phyloP scores from a whole-genome alignment of 2,329 filamentous ascomycete genomes.

The Neofusicoccum cordaticola region DNA sequence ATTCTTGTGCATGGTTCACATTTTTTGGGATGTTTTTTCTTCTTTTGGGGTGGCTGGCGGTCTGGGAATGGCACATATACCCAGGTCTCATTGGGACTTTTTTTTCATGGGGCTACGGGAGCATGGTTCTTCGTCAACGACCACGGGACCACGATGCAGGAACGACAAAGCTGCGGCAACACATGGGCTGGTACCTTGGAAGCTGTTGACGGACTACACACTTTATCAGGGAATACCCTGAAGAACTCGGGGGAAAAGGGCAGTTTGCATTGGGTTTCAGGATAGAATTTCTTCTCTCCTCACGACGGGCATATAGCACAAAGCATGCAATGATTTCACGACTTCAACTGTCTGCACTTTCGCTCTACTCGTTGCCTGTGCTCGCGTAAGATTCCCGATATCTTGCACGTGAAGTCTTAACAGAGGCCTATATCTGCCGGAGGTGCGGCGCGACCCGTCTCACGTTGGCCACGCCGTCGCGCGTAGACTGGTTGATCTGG shows the following conservation, averaged over 20 bases:
- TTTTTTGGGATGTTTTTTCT: neutral
- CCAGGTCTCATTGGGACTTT: neutral
- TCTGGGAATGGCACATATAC: neutral
- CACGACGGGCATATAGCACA: neutral
- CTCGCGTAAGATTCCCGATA: neutral
- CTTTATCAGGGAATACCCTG: neutral
- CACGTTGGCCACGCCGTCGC: neutral
- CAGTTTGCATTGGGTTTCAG: neutral
- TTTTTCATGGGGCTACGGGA: neutral
- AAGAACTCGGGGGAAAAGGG: neutral
- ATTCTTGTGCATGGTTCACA: conserved; percentile 11
- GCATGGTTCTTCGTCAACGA: neutral
- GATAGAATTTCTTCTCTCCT: neutral
- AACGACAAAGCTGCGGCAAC: neutral
- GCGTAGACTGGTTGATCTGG: neutral
- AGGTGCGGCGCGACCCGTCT: neutral
- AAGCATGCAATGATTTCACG: neutral
- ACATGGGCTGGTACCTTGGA: neutral
- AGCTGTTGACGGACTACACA: neutral
- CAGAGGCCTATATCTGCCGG: neutral
- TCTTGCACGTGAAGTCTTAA: neutral
- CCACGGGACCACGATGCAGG: neutral
- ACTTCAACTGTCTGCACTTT: neutral
- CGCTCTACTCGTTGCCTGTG: too few relatives aligned
- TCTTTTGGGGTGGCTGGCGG: neutral